Evolutionary conservation across 1,284 basidiomycete genomes (phyloP).

Genomic region (Psilocybe mexicana): DNA sequence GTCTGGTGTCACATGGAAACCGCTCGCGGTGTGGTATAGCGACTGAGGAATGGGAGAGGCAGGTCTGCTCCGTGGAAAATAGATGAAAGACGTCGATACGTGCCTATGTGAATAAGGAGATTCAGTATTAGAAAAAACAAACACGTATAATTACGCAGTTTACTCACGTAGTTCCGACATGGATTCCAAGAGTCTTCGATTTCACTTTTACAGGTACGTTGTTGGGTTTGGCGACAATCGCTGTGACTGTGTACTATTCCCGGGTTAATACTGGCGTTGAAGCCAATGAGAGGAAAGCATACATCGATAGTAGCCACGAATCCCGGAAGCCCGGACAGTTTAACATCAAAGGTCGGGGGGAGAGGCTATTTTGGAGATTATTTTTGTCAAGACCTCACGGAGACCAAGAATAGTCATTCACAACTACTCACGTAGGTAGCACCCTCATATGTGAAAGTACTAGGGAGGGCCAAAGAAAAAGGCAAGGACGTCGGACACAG

Average conservation of each 20-base stretch:
- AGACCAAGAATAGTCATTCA: slow-evolving; percentile 8
- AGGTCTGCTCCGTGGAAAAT: slow-evolving; percentile 65
- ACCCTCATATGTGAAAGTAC: slow-evolving; percentile 54
- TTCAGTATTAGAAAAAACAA: background rate
- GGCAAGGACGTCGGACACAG: slow-evolving; percentile 52
- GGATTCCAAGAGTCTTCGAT: slow-evolving; percentile 46
- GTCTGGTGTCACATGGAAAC: slow-evolving; percentile 38
- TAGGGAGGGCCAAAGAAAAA: slow-evolving; percentile 59
- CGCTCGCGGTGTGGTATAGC: slow-evolving; percentile 28
- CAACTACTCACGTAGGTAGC: slow-evolving; percentile 53
- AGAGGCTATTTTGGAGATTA: slow-evolving; percentile 44
- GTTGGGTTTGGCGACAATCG: slow-evolving; percentile 45
- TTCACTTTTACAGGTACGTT: slow-evolving; percentile 43
- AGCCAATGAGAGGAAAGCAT: slow-evolving; percentile 7
- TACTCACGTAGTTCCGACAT: slow-evolving; percentile 46
- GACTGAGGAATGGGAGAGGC: slow-evolving; percentile 51
- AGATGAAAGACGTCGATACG: slow-evolving; percentile 63
- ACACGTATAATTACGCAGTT: background rate
- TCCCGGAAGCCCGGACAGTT: slow-evolving; percentile 65
- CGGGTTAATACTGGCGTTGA: background rate
- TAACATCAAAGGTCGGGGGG: slow-evolving; percentile 64
- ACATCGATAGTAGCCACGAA: slow-evolving; percentile 59
- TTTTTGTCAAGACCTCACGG: slow-evolving; percentile 6
- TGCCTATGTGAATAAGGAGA: slow-evolving; percentile 33
- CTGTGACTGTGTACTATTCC: slow-evolving; percentile 52